Evolutionary conservation across 2,329 filamentous ascomycete species (phyloP), one percentile per base, ranked within the genome.

Genomic region (Verticillium klebahnii): DNA sequence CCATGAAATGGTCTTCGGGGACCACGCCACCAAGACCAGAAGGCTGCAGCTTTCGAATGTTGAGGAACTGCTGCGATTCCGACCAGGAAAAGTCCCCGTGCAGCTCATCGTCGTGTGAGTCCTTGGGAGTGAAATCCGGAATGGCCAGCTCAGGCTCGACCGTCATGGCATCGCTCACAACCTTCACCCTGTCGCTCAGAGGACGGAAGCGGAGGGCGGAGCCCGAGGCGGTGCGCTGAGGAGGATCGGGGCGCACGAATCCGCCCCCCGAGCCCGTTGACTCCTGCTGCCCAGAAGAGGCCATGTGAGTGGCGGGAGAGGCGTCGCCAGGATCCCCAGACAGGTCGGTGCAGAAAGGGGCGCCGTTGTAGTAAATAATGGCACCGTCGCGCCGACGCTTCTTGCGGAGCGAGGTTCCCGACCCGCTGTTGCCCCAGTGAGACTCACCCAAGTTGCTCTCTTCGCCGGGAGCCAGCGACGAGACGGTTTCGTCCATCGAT

Each of bases 361-460:
- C 89, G 31, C 89, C 90, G 63, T 84, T 91, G 72, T 94, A 96
- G 70, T 93, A 96, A 19, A 94, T 92, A 66, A 96, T 89, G 1
- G 90, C 87, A 9, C 91, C 92, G 62, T 90, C 86, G 14, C 86
- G 81, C 0, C 80, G 82, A 31, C 83, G 82, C 71, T 83, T 85
- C 66, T 77, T 81, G 65, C 76, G 80, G 69, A 69, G 80, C 61
- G 74, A 82, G 56, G 70, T 79, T 66, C 71, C 84, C 65, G 78
- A 85, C 68, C 78, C 78, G 64, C 79, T 82, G 37, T 76, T 73
- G 15, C 72, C 77, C 76, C 78, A 82, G 57, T 76, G 71, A 0
- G 82, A 84, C 17, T 77, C 78, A 1, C 75, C 79, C 12, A 78
- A 64, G 52, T 82, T 82, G 62, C 81, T 85, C 11, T 82, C 79